Evolutionary conservation across 257 asterid genomes (phyloP), one percentile per base, ranked within the genome.

Genomic region (Cinchona pubescens): DNA sequence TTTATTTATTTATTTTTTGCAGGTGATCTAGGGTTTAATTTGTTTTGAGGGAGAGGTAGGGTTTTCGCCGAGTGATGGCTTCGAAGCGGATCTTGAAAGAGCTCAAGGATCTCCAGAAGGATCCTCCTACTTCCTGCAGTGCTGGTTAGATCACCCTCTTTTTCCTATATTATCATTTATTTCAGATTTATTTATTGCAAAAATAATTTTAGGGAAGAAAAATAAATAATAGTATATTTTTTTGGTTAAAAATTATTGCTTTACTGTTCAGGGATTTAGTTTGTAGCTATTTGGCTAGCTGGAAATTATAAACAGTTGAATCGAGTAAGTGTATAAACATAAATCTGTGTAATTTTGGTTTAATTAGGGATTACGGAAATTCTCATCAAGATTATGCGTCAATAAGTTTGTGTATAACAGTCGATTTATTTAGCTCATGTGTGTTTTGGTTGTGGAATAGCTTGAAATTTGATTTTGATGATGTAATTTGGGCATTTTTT

Each of bases 21-120:
- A 32, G 38, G 61, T 65, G 74, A 72, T 77, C 63, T 78, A 81
- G 82, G 82, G 74, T 67, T 67, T 43, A 43, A 1, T 77, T 68
- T 76, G 4, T 53, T n/a, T n/a, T 61, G 15, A 19, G 29, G 30
- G 35, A 51, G 71, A 59, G 71, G 69, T 69, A 72, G 81, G 81
- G 70, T 77, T 81, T 78, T 37, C 42, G 34, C 40, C 18, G n/a
- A 35, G 65, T 53, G 32, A 82, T 82, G 85, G 85, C 85, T 13
- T 82, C 85, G 32, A 82, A 78, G 78, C 62, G 85, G 61, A 82
- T 82, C 60, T 48, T 78, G 80, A 82, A 82, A 46, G 85, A 82
- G 82, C 85, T 82, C 49, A 82, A 82, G 78, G 85, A 82, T 78
- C 85, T 82, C 9, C 85, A 82, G 80, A 82, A 78, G 60, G 85